Conservation (phyloP, 2,329 filamentous ascomycete genomes). For the Pseudopyrenochaeta lycopersici region DNA sequence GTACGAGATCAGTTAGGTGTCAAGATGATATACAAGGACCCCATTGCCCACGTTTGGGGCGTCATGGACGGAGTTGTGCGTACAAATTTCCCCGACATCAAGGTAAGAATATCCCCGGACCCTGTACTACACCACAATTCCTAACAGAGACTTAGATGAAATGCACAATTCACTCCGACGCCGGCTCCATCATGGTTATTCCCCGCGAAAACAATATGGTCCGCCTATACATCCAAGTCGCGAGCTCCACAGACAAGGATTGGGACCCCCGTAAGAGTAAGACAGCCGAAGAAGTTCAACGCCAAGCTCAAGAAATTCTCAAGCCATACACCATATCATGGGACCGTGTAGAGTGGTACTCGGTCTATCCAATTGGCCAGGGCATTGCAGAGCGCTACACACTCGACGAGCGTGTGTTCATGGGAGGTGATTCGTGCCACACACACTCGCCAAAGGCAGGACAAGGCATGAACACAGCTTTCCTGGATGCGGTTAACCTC, state of each 20-base stretch:
- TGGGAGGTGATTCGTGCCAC: slow-evolving; percentile 72
- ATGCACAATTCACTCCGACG: slow-evolving; percentile 72
- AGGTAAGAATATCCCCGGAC: slow-evolving; percentile 49
- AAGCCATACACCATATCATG: slow-evolving; percentile 68
- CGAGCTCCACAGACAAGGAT: slow-evolving; percentile 68
- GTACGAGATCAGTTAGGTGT: slow-evolving; percentile 72
- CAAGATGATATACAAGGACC: slow-evolving; percentile 69
- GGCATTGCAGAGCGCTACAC: slow-evolving; percentile 72
- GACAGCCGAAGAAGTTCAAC: slow-evolving; percentile 67
- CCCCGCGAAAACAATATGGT: slow-evolving; percentile 64
- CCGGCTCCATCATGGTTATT: slow-evolving; percentile 71
- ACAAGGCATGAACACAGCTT: slow-evolving; percentile 70
- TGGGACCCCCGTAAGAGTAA: slow-evolving; percentile 69
- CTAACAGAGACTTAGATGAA: slow-evolving; percentile 60
- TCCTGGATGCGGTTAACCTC: slow-evolving; percentile 78
- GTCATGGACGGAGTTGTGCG: slow-evolving; percentile 72
- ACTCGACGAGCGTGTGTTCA: slow-evolving; percentile 70
- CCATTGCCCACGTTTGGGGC: slow-evolving; percentile 71
- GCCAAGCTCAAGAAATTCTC: slow-evolving; percentile 65
- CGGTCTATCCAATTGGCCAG: slow-evolving; percentile 72
- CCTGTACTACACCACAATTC: not conserved
- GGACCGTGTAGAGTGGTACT: slow-evolving; percentile 73
- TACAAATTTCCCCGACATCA: slow-evolving; percentile 71
- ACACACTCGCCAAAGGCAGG: slow-evolving; percentile 71
- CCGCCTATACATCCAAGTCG: slow-evolving; percentile 67